A percentile compares a stretch with the other conserved stretches of the same genome.
These are phyloP conservation scores for Solanum clarkiae DNA, from an alignment of 257 asterid genomes.

Conservation along the genomic window DNA sequence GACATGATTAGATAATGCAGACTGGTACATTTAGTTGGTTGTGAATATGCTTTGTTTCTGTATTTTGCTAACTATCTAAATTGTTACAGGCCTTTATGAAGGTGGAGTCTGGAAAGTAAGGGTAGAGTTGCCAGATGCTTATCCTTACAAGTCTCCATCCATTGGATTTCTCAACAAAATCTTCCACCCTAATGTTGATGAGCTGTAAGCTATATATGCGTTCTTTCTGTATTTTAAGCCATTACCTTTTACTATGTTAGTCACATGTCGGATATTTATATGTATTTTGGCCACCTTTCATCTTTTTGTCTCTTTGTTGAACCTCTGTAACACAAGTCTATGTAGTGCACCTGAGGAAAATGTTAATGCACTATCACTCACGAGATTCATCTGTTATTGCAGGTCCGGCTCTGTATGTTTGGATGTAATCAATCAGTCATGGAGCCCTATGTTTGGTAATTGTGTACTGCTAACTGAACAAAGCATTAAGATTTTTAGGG, in stretches of 20 bases:
- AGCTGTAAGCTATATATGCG: slow-evolving; percentile 42
- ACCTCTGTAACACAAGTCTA: not conserved
- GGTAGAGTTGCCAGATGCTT: slow-evolving; percentile 88
- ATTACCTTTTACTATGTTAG: not conserved
- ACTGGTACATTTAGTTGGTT: not conserved
- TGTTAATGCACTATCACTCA: not conserved
- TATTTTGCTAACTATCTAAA: not conserved
- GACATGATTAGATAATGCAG: not conserved
- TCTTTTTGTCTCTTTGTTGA: not conserved
- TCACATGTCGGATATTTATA: not conserved
- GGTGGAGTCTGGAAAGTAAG: slow-evolving; percentile 93
- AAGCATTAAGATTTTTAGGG: not conserved
- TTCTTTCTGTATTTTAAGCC: not conserved
- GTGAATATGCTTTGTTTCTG: not conserved
- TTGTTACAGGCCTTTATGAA: slow-evolving; percentile 63
- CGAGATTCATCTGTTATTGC: not conserved
- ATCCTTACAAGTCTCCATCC: slow-evolving; percentile 93
- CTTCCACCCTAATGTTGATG: slow-evolving; percentile 94
- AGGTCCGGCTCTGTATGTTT: slow-evolving; percentile 93
- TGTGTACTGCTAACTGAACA: not conserved
- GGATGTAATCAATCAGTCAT: slow-evolving; percentile 90
- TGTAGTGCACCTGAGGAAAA: not conserved
- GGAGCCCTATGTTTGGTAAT: slow-evolving; percentile 97
- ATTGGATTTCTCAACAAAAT: slow-evolving; percentile 86
- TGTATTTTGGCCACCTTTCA: not conserved